A percentile compares a stretch with the other conserved stretches of the same genome.
phyloP scores from a whole-genome alignment of 176 grass and related monocot species.

The Ananas comosus region DNA sequence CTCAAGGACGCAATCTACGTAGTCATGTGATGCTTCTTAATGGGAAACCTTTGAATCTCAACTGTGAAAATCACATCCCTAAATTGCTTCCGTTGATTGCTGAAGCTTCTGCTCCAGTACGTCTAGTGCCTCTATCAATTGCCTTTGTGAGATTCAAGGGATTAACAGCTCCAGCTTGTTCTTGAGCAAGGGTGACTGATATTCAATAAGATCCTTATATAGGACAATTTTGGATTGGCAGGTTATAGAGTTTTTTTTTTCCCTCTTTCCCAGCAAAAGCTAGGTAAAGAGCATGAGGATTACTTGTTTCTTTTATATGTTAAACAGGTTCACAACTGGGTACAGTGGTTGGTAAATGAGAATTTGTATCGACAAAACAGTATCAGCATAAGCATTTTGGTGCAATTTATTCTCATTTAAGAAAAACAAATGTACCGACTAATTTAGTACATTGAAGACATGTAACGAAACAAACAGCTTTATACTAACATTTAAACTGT shows the following conservation, averaged over 20 bases:
- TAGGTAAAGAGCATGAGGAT: too few relatives aligned
- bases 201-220: too few relatives aligned
- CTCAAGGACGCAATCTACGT: slow-evolving; percentile 34
- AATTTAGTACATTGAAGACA: too few relatives aligned
- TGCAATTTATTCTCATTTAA: too few relatives aligned
- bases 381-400: too few relatives aligned
- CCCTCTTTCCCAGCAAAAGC: background rate
- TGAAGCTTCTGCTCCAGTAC: slow-evolving; percentile 21
- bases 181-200: background rate
- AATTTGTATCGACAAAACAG: too few relatives aligned
- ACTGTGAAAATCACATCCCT: slow-evolving; percentile 28
- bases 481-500: too few relatives aligned
- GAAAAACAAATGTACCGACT: too few relatives aligned
- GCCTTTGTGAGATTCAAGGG: slow-evolving; percentile 36
- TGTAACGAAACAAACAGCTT: too few relatives aligned
- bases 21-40: slow-evolving; percentile 50
- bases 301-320: too few relatives aligned
- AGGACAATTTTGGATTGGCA: background rate
- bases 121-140: slow-evolving; percentile 29
- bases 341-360: too few relatives aligned
- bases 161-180: slow-evolving; percentile 44
- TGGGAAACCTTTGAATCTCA: slow-evolving; percentile 30
- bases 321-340: too few relatives aligned
- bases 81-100: slow-evolving; percentile 28
- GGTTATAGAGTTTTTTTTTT: background rate